Percentiles rank a stretch among this genome's conserved stretches.
Evolutionary conservation across 148 eudicot genomes (phyloP).

Genomic region (Rhododendron vialii): DNA sequence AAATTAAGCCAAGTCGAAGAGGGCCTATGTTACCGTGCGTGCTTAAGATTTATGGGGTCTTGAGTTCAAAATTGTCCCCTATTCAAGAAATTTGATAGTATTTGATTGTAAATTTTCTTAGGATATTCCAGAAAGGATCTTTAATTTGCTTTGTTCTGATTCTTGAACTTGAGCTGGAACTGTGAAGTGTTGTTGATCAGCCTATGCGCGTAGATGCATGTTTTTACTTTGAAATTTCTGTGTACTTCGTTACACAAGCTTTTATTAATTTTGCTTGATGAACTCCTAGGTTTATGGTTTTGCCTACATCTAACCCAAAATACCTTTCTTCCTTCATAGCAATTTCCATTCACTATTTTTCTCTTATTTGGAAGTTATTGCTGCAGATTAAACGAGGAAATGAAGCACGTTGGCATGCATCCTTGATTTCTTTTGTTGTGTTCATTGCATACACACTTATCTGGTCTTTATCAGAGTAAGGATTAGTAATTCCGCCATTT

Average conservation of each 20-base stretch:
- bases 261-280: not conserved
- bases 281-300: not conserved
- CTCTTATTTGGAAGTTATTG: not conserved
- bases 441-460: not conserved
- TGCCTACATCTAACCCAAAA: not conserved
- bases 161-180: not conserved
- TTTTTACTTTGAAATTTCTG: not conserved
- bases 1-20: too few relatives aligned
- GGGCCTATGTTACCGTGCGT: too few relatives aligned
- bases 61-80: too few relatives aligned
- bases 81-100: too few relatives aligned
- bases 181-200: not conserved
- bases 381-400: constrained; percentile 84
- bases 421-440: not conserved
- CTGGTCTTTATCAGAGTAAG: not conserved
- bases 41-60: too few relatives aligned
- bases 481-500: too few relatives aligned
- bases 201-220: not conserved
- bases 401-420: constrained; percentile 88
- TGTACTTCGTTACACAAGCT: not conserved
- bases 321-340: not conserved
- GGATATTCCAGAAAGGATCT: not conserved
- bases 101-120: not conserved
- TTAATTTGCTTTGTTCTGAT: not conserved
- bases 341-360: not conserved